These are phyloP conservation scores for Morella rubra DNA, from an alignment of 306 rosid species.

Conservation along the genomic window DNA sequence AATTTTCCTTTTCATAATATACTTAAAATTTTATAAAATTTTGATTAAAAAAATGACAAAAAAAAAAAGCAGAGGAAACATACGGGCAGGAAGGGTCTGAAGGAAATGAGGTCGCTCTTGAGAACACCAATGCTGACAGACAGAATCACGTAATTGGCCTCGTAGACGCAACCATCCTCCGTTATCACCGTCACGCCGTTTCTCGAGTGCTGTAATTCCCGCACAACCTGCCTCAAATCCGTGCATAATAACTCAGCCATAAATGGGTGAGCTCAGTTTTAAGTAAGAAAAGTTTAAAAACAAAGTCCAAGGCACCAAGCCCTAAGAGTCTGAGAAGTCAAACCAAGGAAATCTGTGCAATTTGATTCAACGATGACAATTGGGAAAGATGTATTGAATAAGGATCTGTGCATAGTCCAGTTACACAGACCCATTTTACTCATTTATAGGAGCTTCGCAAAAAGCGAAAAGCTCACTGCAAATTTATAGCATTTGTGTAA, in stretches of 20 bases:
- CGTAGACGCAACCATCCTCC: slow-evolving; percentile 82
- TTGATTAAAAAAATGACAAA: not conserved
- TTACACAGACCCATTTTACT: slow-evolving; percentile 11
- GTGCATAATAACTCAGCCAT: slow-evolving; percentile 24
- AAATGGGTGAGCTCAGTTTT: slow-evolving; percentile 8
- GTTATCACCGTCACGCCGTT: slow-evolving; percentile 76
- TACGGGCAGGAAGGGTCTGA: slow-evolving; percentile 88
- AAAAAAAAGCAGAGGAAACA: slow-evolving; percentile 31
- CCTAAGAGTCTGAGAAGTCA: slow-evolving; percentile 38
- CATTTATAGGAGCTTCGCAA: slow-evolving; percentile 23
- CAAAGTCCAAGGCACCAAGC: slow-evolving; percentile 27
- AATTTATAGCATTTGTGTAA: slow-evolving; percentile 2
- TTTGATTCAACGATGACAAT: slow-evolving; percentile 26
- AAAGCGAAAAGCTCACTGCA: not conserved
- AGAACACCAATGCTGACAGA: slow-evolving; percentile 97
- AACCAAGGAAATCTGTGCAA: slow-evolving; percentile 35
- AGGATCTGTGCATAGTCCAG: slow-evolving; percentile 34
- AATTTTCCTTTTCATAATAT: too few species aligned
- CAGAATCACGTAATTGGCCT: slow-evolving; percentile 76
- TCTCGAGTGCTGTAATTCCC: slow-evolving; percentile 83
- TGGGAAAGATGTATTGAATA: slow-evolving; percentile 26
- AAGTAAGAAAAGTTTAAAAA: not conserved
- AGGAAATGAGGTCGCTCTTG: slow-evolving; percentile 82
- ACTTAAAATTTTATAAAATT: too few species aligned
- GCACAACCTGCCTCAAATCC: slow-evolving; percentile 77